Base-by-base conservation (phyloP, 129 eudicot species). In the Arctium minus region DNA sequence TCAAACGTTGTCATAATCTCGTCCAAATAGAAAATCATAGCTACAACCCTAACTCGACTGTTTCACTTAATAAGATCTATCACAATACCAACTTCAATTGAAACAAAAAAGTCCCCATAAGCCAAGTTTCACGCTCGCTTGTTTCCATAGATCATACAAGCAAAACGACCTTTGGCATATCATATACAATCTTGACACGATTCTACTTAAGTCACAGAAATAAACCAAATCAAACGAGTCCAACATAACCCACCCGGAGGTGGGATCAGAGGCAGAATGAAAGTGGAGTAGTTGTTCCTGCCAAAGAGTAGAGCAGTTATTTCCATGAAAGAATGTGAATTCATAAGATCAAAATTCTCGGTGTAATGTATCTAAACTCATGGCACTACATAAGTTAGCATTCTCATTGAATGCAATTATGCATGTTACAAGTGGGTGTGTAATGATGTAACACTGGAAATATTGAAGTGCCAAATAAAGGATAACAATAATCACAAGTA, bases 351-450 rank as follows among this genome's bases (percentile, higher is more conserved):
- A 60, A 60, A 60, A 60, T 60, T 60, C 68, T 60, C 68, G 68
- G 37, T 2, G 33, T 68, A 68, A 68, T 68, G 36, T 68, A 68
- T 68, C 29, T 35, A 29, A 83, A 71, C 82, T 83, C 86, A 77
- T 32, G 77, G 77, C 10, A 37, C 13, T 32, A 53, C 72, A 48
- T 80, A 48, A 53, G 74, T 81, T 37, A 81, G 79, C 84, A 74
- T 60, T 29, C 73, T 74, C 67, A 81, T 73, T 73, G 79, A 81
- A 74, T 60, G 79, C 79, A 40, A 38, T 81, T 64, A 81, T 72
- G 80, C 78, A 79, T 77, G 72, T 79, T 67, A 84, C 78, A 83
- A 83, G 64, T 77, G 53, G 27, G 10, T 62, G 36, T 68, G 50
- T 81, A 73, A 31, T 15, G 9, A 72, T 71, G 79, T 37, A 78